Percentiles rank a stretch among this genome's conserved stretches.
Evolutionary conservation across 1,284 basidiomycete species (phyloP).

Genomic region (Trametes hirsuta): DNA sequence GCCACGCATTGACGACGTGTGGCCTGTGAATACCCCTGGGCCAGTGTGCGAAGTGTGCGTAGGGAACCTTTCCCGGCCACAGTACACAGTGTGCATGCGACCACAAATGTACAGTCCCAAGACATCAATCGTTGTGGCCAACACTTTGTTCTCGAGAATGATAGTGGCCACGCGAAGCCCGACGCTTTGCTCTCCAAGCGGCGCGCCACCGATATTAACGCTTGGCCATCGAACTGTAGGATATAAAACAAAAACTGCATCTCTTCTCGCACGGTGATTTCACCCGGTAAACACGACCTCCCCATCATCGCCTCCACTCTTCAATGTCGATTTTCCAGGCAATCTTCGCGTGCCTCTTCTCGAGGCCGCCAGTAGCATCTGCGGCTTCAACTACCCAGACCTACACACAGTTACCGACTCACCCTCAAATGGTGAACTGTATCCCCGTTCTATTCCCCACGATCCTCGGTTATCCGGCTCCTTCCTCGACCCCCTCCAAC

Average conservation of each 20-base stretch:
- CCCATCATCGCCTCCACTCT: not conserved
- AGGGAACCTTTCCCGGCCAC: not conserved
- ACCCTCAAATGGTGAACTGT: not conserved
- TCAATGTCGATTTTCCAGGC: constrained; percentile 10
- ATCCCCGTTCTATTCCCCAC: not conserved
- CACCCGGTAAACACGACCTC: not conserved
- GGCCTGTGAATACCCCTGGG: too few relatives aligned
- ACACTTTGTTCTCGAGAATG: not conserved
- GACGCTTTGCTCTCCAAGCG: constrained; percentile 5
- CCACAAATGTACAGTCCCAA: not conserved
- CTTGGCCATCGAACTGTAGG: not conserved
- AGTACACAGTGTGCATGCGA: too few relatives aligned
- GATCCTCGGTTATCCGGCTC: not conserved
- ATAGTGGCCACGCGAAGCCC: not conserved
- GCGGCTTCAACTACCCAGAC: not conserved
- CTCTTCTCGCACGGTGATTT: too few relatives aligned
- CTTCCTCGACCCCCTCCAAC: too few relatives aligned
- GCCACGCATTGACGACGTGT: not conserved
- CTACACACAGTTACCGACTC: not conserved
- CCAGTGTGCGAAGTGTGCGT: too few relatives aligned
- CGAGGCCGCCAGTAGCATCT: not conserved
- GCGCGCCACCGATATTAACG: constrained; percentile 2
- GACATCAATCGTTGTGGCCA: not conserved
- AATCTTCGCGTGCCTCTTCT: not conserved
- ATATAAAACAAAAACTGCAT: not conserved